Evolutionary conservation across 768 basidiomycete genomes (phyloP), one percentile per base, ranked within the genome.

Genomic region (Suillus occidentalis): DNA sequence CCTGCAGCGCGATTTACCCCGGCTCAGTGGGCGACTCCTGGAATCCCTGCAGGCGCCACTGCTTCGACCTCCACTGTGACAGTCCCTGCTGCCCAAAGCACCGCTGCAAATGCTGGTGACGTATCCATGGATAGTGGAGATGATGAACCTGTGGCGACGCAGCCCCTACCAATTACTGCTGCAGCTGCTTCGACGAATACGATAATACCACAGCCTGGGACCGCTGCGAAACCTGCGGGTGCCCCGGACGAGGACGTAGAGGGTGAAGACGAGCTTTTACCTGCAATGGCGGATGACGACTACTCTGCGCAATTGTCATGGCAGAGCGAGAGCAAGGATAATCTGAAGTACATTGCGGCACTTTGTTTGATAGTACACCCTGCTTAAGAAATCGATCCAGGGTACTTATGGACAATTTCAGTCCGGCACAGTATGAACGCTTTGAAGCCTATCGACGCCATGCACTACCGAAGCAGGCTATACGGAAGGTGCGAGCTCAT

Each of bases 391-490:
- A 31, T 31, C 20, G 28, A 61, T 45, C n/a, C 66, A 94, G 93
- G 72, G 91, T 95, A 57, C 79, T 95, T 66, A 92, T 95, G 89
- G 91, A 94, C 74, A 92, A 93, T 69, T 90, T 96, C 70, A 89
- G 87, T 66, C 84, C 88, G 2, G 87, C 82, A 16, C 94, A 96
- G 72, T 93, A 94, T 72, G 92, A 95, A 52, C 85, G 94, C 1
- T 96, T 95, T 68, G 94, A 96, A 70, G 90, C 91, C 0, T 96
- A 95, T 74, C 80, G 93, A 64, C 83, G 94, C 22, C 90, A 92
- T 69, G 92, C 91, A 2, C 76, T 96, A 22, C 89, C 91, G 1
- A 95, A 95, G 71, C 89, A 90, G 70, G 88, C 88, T 25, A 90
- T 96, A 3, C 80, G 92, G 34, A 94, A 90, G 82, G 94, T 89